phyloP scores from a whole-genome alignment of 495 filamentous ascomycete genomes.

The Hyphodiscus hymeniophilus region DNA sequence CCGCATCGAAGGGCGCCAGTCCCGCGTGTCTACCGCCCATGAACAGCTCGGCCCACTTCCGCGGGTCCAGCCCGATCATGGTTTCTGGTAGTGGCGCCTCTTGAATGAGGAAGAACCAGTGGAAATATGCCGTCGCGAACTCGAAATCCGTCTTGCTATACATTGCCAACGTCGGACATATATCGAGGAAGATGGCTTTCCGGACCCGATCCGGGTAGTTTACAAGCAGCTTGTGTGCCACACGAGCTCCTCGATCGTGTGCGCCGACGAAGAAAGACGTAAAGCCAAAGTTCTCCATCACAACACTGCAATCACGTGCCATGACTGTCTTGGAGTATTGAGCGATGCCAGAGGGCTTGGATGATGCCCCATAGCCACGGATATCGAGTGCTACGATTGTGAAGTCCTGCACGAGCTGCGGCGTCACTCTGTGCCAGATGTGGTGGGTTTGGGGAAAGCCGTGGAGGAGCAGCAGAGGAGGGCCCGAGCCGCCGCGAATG shows the following conservation, averaged over 20 bases:
- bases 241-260: constrained; percentile 34
- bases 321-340: constrained; percentile 29
- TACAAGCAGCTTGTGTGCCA: constrained; percentile 30
- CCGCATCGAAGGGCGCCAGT: not conserved
- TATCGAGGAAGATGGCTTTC: constrained; percentile 31
- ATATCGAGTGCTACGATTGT: constrained; percentile 30
- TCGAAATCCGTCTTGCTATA: constrained; percentile 23
- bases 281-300: constrained; percentile 26
- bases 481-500: constrained; percentile 18
- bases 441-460: constrained; percentile 31
- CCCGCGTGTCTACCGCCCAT: constrained; percentile 14
- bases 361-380: constrained; percentile 33
- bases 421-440: constrained; percentile 31
- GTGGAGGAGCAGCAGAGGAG: constrained; percentile 32
- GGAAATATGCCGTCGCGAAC: constrained; percentile 31
- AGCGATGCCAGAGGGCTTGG: constrained; percentile 24
- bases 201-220: constrained; percentile 25
- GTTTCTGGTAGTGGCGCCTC: constrained; percentile 28
- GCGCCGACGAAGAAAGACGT: constrained; percentile 25
- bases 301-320: constrained; percentile 26
- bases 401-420: constrained; percentile 23
- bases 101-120: constrained; percentile 39
- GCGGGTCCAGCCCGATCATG: constrained; percentile 21
- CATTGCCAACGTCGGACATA: constrained; percentile 32
- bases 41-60: constrained; percentile 19